Base-by-base conservation (phyloP, 768 basidiomycete species). In the Tylopilus rubrobrunneus region DNA sequence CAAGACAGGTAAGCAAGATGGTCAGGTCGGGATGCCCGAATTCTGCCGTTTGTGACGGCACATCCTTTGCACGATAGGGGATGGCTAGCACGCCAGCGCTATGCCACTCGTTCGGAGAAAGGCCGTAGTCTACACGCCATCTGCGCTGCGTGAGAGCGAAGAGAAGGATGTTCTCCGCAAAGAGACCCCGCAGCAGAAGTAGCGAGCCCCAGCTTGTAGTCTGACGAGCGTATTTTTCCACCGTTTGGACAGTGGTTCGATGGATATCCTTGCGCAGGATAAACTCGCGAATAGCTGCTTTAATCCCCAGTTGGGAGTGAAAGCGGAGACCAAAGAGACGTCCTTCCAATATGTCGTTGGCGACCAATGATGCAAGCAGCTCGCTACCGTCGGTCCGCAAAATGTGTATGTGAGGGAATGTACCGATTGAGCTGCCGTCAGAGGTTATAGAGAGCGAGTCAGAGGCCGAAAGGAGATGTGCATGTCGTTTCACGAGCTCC, bases 51-150 rank as follows among this genome's bases (percentile, higher is more conserved):
- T 62, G 51, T 10, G 73, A 59, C 1, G 73, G 73, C 23, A 71
- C 57, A 25, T 74, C 74, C 49, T 69, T 74, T 0, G 73, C 74
- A 2, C 71, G 62, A 21, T 73, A 74, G 0, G 73, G 73, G 3
- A 74, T 73, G 1, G 73, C 73, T 2, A 74, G 57, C 60, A 65
- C 59, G 0, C n/a, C n/a, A n/a, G n/a, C n/a, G n/a, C n/a, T n/a
- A n/a, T n/a, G 68, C 25, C 29, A 1, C 4, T 54, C 2, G 33
- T 10, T 1, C 12, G 33, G 33, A 5, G 10, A 3, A 34, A 34
- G 33, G 33, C 33, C 33, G 5, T 34, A 34, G 33, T 34, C 33
- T 11, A 34, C 33, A 34, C 33, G 33, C 33, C 33, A 74, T 21
- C 74, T 60, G 27, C 68, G 70, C 2, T 74, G 70, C 46, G 45